Evolutionary conservation across 2,329 filamentous ascomycete genomes (phyloP).

Genomic region (Hypoxylon sp.): DNA sequence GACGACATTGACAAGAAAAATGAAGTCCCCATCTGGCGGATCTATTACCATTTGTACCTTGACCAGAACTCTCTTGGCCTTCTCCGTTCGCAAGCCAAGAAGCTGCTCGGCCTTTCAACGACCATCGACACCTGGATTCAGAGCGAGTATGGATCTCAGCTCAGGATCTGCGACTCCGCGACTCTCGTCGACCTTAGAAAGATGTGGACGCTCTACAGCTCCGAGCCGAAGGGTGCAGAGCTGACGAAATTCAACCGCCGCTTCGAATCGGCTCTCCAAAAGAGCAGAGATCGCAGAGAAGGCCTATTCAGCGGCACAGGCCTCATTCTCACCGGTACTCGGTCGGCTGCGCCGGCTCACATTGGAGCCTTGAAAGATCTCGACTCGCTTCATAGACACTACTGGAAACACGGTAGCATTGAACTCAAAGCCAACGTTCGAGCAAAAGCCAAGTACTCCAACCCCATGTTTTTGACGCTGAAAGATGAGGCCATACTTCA

Average conservation of each 20-base stretch:
- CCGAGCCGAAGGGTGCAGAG: neutral
- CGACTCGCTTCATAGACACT: neutral
- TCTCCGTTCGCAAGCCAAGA: slow-evolving; percentile 58
- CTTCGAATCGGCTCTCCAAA: neutral
- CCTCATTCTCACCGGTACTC: neutral
- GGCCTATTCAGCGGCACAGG: neutral
- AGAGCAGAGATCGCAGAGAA: neutral
- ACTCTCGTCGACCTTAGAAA: slow-evolving; percentile 58
- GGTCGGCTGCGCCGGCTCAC: neutral
- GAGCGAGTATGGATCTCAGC: slow-evolving; percentile 56
- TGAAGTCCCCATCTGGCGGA: slow-evolving; percentile 60
- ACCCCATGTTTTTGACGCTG: slow-evolving; percentile 54
- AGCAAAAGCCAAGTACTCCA: neutral
- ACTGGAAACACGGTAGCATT: neutral
- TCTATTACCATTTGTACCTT: slow-evolving; percentile 68
- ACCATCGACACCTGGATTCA: slow-evolving; percentile 59
- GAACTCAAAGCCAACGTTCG: neutral
- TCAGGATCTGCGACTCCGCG: slow-evolving; percentile 63
- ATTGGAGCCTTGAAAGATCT: neutral
- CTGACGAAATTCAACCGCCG: neutral
- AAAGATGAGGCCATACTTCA: slow-evolving; percentile 56
- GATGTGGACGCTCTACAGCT: slow-evolving; percentile 57
- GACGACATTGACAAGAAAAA: slow-evolving; percentile 52
- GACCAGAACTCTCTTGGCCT: slow-evolving; percentile 53
- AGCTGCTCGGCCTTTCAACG: slow-evolving; percentile 52